phyloP scores from a whole-genome alignment of 768 basidiomycete species.

The Lactifluus pinguis region DNA sequence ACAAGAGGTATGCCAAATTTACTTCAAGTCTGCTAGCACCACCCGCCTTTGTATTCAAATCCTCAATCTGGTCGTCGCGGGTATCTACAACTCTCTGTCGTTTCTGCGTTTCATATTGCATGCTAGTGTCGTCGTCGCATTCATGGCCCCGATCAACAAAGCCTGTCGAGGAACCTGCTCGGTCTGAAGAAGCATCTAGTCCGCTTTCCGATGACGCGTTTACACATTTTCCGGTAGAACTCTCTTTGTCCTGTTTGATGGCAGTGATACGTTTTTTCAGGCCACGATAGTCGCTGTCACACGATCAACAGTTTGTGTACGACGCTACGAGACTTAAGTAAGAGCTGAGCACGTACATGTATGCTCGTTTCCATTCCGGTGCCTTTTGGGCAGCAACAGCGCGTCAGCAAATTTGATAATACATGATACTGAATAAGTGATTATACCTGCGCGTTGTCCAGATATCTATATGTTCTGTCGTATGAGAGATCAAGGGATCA shows the following conservation, averaged over 20 bases:
- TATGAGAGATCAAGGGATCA: background rate
- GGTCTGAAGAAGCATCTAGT: background rate
- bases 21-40: background rate
- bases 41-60: background rate
- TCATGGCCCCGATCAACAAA: background rate
- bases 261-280: slow-evolving; percentile 16
- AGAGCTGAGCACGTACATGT: slow-evolving; percentile 9
- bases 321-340: background rate
- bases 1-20: background rate
- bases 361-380: slow-evolving; percentile 20
- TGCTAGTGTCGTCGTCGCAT: background rate
- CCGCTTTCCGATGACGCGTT: background rate
- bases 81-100: background rate
- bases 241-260: slow-evolving; percentile 2
- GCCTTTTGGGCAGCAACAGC: background rate
- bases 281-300: slow-evolving; percentile 17
- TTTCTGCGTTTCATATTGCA: background rate
- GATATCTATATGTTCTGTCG: slow-evolving; percentile 6
- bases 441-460: slow-evolving; percentile 16
- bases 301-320: background rate
- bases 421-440: background rate
- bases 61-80: background rate
- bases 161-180: background rate
- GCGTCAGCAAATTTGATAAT: background rate
- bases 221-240: background rate